phyloP scores from a whole-genome alignment of 495 filamentous ascomycete species.

The Talaromyces ruber region DNA sequence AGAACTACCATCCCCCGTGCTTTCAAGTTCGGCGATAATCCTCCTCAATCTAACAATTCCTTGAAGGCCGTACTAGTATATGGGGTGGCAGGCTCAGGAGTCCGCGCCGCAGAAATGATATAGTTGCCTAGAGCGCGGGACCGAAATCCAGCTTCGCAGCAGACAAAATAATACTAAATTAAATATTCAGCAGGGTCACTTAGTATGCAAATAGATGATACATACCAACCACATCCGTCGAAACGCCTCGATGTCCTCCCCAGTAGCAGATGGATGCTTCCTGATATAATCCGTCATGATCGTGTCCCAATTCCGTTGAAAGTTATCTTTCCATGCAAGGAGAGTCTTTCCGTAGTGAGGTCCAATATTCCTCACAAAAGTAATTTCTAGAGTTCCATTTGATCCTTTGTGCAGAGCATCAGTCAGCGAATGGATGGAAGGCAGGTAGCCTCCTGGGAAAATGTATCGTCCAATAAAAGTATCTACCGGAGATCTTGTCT shows the following conservation, averaged over 20 bases:
- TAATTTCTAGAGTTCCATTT: slow-evolving; percentile 49
- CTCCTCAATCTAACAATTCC: not conserved
- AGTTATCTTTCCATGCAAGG: slow-evolving; percentile 57
- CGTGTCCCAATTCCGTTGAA: slow-evolving; percentile 44
- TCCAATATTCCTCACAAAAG: slow-evolving; percentile 58
- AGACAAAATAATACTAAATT: slow-evolving; percentile 59
- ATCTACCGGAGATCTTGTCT: slow-evolving; percentile 20
- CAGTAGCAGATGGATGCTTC: slow-evolving; percentile 45
- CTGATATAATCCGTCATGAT: slow-evolving; percentile 46
- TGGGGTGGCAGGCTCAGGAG: not conserved
- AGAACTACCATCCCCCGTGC: no score
- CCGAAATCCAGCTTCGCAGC: slow-evolving; percentile 64
- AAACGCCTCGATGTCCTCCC: slow-evolving; percentile 54
- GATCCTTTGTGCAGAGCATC: slow-evolving; percentile 49
- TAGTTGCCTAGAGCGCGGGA: slow-evolving; percentile 64
- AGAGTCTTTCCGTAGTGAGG: slow-evolving; percentile 62
- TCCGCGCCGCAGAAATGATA: not conserved
- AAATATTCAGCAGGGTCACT: not conserved
- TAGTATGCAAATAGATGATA: not conserved
- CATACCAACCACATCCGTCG: slow-evolving; percentile 58
- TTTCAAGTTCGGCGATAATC: not conserved
- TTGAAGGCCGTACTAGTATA: not conserved
- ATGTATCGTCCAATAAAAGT: slow-evolving; percentile 67
- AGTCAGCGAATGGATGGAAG: slow-evolving; percentile 54
- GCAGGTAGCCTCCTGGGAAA: slow-evolving; percentile 66